Base-by-base conservation (phyloP, 148 eudicot species). In the Vaccinium myrtillus region DNA sequence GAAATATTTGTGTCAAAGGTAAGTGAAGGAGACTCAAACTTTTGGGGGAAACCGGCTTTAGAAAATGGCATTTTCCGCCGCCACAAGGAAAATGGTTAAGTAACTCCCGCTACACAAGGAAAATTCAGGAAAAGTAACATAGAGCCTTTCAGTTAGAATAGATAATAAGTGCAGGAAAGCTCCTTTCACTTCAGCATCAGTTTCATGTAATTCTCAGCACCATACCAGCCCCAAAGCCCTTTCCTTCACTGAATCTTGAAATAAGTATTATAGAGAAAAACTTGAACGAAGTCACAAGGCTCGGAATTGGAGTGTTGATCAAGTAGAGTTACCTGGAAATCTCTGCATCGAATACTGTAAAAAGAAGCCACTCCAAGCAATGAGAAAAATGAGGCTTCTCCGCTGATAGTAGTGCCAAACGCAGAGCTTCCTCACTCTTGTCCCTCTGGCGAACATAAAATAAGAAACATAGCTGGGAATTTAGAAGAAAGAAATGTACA, bases 331-430 rank as follows among this genome's bases (percentile, higher is more conserved):
- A 97, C 99, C 99, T 90, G 74, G 98, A 95, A 89, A 97, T 95
- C 67, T 95, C 99, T 81, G 98, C 98, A 82, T 97, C 99, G 87
- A 97, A 97, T 76, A 97, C 99, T 25, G 99, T 97, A 88, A 97
- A 97, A 83, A 97, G 98, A 86, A 97, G 99, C 99, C 99, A 97
- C 91, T 97, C 99, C 79, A 97, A 90, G 87, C 98, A 95, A 84
- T 94, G 99, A 67, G 98, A 97, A 91, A 97, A 97, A 90, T 95
- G 99, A 70, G 98, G 90, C 91, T 95, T 97, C 91, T 94, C 96
- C 56, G 94, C 96, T 58, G 99, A 97, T 88, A 97, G 87, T 70
- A 86, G 91, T 71, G 99, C 98, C 84, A 97, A 90, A 82, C 93
- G 91, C 76, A 97, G 90, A 83, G 99, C 99, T 92, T 97, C 98